Conservation (phyloP, 1,284 basidiomycete species). For the Naganishia cerealis region DNA sequence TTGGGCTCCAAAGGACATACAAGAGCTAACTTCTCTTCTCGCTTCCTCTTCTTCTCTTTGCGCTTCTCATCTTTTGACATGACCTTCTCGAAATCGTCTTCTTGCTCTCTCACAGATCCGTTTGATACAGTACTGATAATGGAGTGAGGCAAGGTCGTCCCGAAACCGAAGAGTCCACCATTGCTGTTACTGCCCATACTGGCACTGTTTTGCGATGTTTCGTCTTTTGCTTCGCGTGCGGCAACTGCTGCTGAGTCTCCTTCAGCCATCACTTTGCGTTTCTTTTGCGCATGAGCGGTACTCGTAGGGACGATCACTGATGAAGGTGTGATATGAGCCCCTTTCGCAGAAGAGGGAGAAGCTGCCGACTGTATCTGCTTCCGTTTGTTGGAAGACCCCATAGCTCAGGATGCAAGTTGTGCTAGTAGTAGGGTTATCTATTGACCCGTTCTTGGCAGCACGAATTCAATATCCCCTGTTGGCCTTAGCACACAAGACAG, state of each 20-base stretch:
- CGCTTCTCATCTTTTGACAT: conserved; percentile 60
- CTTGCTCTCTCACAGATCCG: conserved; percentile 32
- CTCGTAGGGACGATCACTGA: background rate
- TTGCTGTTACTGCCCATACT: background rate
- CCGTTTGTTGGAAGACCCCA: conserved; percentile 2
- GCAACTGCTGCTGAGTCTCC: background rate
- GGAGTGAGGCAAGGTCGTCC: background rate
- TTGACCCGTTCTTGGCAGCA: background rate
- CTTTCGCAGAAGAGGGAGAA: background rate
- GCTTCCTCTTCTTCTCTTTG: conserved; percentile 72
- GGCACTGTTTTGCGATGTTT: background rate
- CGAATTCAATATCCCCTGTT: background rate
- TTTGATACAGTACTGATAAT: background rate
- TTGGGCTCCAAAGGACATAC: conserved; percentile 57
- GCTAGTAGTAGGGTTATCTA: background rate
- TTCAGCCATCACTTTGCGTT: conserved; percentile 8
- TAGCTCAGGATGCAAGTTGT: background rate
- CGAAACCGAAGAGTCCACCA: conserved; percentile 7
- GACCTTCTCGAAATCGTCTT: conserved; percentile 67
- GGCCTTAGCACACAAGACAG: background rate
- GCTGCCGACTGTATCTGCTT: conserved; percentile 11
- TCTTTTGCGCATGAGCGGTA: conserved; percentile 20
- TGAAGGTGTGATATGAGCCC: background rate
- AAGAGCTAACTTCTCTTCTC: conserved; percentile 59
- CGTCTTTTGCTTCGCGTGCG: background rate